Base-by-base conservation (phyloP, 371 early-diverging fungal species). In the Mortierella polycephala region DNA sequence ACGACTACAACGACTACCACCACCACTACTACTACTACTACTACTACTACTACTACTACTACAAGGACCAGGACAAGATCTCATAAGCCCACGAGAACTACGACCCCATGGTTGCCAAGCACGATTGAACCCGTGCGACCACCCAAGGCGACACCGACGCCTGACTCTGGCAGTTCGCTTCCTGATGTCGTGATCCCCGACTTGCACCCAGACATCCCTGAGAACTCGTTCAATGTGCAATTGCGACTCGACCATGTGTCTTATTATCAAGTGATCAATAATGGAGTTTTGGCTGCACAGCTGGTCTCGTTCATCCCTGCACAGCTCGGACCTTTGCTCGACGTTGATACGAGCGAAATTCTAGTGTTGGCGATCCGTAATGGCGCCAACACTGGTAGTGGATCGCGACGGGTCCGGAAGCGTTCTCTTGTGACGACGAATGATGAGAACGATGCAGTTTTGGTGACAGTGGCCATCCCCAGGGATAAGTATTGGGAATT, bases 141-240 rank as follows among this genome's bases (percentile, higher is more conserved):
- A 0, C 69, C 77, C n/a, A 67, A 71, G 23, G 56, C 50, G 18
- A 77, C 68, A 1, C n/a, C 21, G 1, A 60, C 62, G 3, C 69
- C 77, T 7, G 64, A 68, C 5, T 72, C 77, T 12, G 72, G 72
- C 21, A 62, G 68, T 14, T 77, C 77, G 7, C 69, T 77, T 2
- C 77, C 77, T 4, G 72, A 77, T 18, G 77, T 68, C 10, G 72
- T 77, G 18, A 72, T 77, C 56, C 77, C 77, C 14, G 50, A 71
- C 60, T 8, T 77, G 59, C 0, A 72, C 10, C 77, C 77, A 5
- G 30, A 64, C 8, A 64, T 77, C 41, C 72, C 72, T 7, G 39
- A 5, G 21, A 58, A 68, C 55, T 77, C 77, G 16, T 68, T 71
- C 59, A 77, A 71, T 16, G 65, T 77, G 7, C 72, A 68, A 7